These are phyloP conservation scores for Kregervanrija delftensis DNA, from an alignment of 805 yeast species.

Conservation along the genomic window DNA sequence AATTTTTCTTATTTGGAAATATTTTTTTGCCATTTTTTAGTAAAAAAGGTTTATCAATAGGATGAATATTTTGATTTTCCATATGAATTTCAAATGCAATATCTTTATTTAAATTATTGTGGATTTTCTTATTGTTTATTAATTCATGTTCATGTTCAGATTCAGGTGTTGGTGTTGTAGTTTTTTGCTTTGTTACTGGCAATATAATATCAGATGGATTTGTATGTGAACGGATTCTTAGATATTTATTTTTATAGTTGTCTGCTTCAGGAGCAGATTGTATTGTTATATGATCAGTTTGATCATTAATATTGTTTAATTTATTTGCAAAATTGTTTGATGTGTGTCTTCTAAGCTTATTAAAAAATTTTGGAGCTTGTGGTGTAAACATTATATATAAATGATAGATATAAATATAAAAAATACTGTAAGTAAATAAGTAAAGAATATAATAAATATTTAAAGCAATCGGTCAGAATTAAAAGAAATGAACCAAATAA, in stretches of 20 bases:
- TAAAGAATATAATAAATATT: no score
- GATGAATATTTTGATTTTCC: slow-evolving; percentile 20
- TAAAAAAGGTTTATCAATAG: slow-evolving; percentile 25
- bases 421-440: no score
- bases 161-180: neutral
- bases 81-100: slow-evolving; percentile 25
- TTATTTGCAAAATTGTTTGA: no score
- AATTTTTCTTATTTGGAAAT: slow-evolving; percentile 4
- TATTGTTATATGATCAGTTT: slow-evolving; percentile 2
- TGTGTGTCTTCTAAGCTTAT: no score
- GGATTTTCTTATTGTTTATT: slow-evolving; percentile 9
- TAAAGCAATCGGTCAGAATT: no score
- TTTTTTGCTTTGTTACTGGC: slow-evolving; percentile 1
- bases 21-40: slow-evolving; percentile 12
- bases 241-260: slow-evolving; percentile 8
- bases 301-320: no score
- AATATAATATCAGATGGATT: slow-evolving; percentile 7
- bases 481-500: no score
- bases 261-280: slow-evolving; percentile 8
- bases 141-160: neutral
- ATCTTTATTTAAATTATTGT: slow-evolving; percentile 16
- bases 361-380: no score
- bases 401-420: no score
- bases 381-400: no score
- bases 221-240: slow-evolving; percentile 11